These are phyloP conservation scores for Gaeumannomyces sp. DNA, from an alignment of 2,329 filamentous ascomycete species.

Conservation along the genomic window DNA sequence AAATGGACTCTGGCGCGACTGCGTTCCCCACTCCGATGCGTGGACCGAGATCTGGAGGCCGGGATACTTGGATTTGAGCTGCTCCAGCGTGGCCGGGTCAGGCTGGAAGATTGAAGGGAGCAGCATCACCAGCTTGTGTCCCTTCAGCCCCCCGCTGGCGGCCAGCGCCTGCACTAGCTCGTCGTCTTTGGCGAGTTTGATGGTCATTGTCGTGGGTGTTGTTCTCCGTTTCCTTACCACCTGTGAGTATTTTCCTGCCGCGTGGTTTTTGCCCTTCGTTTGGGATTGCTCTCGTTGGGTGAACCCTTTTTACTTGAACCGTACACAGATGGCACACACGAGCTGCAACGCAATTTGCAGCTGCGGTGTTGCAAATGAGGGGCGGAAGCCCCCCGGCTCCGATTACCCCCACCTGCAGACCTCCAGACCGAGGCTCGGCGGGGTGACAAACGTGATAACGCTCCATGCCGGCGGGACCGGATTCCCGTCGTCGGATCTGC, in stretches of 20 bases:
- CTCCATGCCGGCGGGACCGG: not conserved
- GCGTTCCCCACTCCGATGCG: constrained; percentile 24
- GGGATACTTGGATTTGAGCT: constrained; percentile 34
- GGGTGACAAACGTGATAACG: not conserved
- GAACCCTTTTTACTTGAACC: not conserved
- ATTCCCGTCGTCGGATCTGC: too few relatives aligned
- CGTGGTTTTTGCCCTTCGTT: too few relatives aligned
- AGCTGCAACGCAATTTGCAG: not conserved
- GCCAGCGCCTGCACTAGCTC: constrained; percentile 10
- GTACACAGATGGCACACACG: too few relatives aligned
- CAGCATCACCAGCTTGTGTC: constrained; percentile 42
- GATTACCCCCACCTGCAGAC: too few relatives aligned
- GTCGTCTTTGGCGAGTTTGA: not conserved
- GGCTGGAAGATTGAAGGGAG: constrained; percentile 23
- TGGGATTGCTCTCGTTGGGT: not conserved
- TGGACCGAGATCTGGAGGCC: constrained; percentile 34
- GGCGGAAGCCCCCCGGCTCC: not conserved
- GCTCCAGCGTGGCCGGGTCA: constrained; percentile 27
- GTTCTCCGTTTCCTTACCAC: too few relatives aligned
- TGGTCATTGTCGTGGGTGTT: not conserved
- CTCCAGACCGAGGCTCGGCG: too few relatives aligned
- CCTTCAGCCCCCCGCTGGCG: constrained; percentile 23
- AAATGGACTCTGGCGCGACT: constrained; percentile 15
- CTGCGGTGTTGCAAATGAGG: not conserved
- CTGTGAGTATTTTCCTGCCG: too few relatives aligned